These are phyloP conservation scores for Lactifluus echinatus DNA, from an alignment of 768 basidiomycete genomes.

Conservation along the genomic window DNA sequence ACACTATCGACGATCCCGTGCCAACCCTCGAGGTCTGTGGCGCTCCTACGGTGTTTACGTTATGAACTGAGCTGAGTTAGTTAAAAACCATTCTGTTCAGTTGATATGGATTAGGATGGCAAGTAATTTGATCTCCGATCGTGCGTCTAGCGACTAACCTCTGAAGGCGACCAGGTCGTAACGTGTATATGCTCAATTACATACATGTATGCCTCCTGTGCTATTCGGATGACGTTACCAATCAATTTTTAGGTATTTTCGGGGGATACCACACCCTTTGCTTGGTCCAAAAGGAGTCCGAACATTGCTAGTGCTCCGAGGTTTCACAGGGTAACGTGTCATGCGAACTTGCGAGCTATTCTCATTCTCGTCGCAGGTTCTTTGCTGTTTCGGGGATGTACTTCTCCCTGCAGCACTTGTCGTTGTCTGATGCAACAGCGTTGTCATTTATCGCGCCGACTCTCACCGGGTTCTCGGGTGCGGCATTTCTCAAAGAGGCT, in stretches of 20 bases:
- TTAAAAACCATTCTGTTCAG: slow-evolving; percentile 26
- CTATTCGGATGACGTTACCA: background rate
- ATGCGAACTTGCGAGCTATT: background rate
- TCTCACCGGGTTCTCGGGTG: slow-evolving; percentile 52
- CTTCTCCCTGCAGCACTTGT: slow-evolving; percentile 63
- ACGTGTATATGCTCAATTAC: slow-evolving; percentile 43
- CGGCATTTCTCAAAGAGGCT: slow-evolving; percentile 51
- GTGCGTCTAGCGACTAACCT: slow-evolving; percentile 8
- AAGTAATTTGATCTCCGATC: slow-evolving; percentile 18
- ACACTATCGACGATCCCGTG: slow-evolving; percentile 48
- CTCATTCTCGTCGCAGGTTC: slow-evolving; percentile 38
- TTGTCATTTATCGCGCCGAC: slow-evolving; percentile 70
- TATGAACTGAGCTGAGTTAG: background rate
- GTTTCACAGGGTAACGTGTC: slow-evolving; percentile 44
- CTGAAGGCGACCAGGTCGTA: slow-evolving; percentile 32
- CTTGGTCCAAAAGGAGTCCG: slow-evolving; percentile 65
- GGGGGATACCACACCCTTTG: slow-evolving; percentile 45
- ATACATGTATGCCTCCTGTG: slow-evolving; percentile 35
- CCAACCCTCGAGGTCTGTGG: slow-evolving; percentile 44
- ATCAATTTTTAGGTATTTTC: slow-evolving; percentile 26
- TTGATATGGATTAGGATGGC: slow-evolving; percentile 57
- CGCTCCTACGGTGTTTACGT: background rate
- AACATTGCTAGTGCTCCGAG: slow-evolving; percentile 44
- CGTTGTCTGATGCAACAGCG: slow-evolving; percentile 69
- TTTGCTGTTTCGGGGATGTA: slow-evolving; percentile 61